These are phyloP conservation scores for Puccinellia tenuiflora DNA, from an alignment of 176 grass and related monocot species.

Conservation along the genomic window DNA sequence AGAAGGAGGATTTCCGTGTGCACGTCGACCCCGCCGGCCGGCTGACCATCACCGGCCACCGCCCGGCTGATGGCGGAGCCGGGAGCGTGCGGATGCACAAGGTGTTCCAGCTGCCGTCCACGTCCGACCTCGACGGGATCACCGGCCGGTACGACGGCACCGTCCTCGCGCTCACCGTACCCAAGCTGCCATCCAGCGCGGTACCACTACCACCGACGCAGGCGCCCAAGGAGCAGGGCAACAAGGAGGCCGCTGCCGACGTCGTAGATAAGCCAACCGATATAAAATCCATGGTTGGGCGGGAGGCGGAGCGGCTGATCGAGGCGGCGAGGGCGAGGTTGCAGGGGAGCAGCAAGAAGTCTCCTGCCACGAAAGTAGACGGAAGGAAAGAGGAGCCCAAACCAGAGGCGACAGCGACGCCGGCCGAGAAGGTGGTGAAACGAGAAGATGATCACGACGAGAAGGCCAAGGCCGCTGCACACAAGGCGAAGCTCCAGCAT, in stretches of 20 bases:
- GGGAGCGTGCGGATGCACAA: constrained; percentile 7
- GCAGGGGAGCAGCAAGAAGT: background rate
- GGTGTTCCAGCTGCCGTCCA: constrained; percentile 41
- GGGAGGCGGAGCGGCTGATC: background rate
- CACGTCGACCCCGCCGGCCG: constrained; percentile 36
- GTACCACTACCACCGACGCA: background rate
- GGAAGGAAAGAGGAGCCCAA: background rate
- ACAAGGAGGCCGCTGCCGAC: background rate
- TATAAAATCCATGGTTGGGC: background rate
- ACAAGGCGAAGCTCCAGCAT: background rate
- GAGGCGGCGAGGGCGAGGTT: background rate
- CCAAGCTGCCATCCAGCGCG: constrained; percentile 12
- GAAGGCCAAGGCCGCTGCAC: background rate
- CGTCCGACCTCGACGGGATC: constrained; percentile 41
- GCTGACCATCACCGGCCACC: constrained; percentile 33
- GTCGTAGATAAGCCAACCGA: background rate
- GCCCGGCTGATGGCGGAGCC: background rate
- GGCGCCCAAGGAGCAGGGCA: background rate
- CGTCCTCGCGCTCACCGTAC: constrained; percentile 41
- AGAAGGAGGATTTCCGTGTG: constrained; percentile 42
- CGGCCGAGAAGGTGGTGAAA: background rate
- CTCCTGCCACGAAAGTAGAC: background rate
- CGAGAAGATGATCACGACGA: background rate
- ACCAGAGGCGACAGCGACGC: background rate
- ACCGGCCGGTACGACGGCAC: constrained; percentile 24